phyloP scores from a whole-genome alignment of 2,329 filamentous ascomycete genomes.

The Triangularia setosa region DNA sequence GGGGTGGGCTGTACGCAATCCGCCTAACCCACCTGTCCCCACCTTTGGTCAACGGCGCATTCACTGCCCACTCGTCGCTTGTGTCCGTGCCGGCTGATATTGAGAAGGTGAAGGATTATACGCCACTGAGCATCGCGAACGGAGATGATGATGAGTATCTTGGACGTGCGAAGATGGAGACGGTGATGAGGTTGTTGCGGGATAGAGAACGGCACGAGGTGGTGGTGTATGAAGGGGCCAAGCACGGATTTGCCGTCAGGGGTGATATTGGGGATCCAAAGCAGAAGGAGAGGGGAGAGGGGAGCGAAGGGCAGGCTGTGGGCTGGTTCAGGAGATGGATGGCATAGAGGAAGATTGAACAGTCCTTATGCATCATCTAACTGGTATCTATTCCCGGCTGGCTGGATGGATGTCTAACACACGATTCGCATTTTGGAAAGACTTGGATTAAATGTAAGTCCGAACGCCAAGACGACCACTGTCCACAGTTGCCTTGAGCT shows the following conservation, averaged over 20 bases:
- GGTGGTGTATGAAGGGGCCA: slow-evolving; percentile 35
- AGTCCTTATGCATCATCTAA: too few relatives aligned
- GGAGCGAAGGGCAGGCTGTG: slow-evolving; percentile 38
- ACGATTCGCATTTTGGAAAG: too few relatives aligned
- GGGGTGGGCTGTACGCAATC: slow-evolving; percentile 46
- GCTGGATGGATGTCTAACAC: too few relatives aligned
- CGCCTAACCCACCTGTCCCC: slow-evolving; percentile 34
- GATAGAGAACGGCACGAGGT: slow-evolving; percentile 28
- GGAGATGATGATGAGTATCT: slow-evolving; percentile 38
- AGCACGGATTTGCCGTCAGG: slow-evolving; percentile 40
- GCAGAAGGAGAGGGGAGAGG: slow-evolving; percentile 31
- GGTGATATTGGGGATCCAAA: slow-evolving; percentile 32
- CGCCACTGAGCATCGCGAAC: slow-evolving; percentile 37
- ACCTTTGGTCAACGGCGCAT: slow-evolving; percentile 39
- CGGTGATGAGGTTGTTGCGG: slow-evolving; percentile 29
- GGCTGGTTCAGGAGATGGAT: slow-evolving; percentile 31
- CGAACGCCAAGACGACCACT: too few relatives aligned
- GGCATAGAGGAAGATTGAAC: not conserved
- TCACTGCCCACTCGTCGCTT: slow-evolving; percentile 42
- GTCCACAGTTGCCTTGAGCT: not conserved
- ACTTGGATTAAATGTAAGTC: too few relatives aligned
- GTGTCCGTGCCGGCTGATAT: slow-evolving; percentile 41
- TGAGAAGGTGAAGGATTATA: slow-evolving; percentile 28
- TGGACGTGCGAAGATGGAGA: slow-evolving; percentile 23
- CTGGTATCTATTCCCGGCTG: too few relatives aligned